Evolutionary conservation across 768 basidiomycete species (phyloP).

Genomic region (Coprinopsis marcescibilis): DNA sequence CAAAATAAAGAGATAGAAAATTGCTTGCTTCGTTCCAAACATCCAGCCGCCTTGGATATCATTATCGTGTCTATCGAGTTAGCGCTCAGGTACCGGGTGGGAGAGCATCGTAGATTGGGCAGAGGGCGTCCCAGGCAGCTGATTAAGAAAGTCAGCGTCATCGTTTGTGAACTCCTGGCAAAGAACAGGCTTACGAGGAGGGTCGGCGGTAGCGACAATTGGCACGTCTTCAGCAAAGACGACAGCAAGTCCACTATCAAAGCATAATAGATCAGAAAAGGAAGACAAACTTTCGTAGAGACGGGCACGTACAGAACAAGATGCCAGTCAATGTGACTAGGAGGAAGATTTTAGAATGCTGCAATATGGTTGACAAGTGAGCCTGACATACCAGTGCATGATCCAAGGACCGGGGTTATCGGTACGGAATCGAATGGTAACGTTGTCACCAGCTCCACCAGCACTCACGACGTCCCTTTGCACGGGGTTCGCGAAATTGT

Average conservation of each 20-base stretch:
- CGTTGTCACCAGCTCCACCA: conserved; percentile 25
- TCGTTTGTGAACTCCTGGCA: background rate
- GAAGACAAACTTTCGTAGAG: conserved; percentile 23
- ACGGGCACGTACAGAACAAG: conserved; percentile 25
- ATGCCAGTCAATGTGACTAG: conserved; percentile 33
- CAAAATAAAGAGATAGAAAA: too few species aligned
- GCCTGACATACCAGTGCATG: conserved; percentile 27
- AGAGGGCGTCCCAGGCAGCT: conserved; percentile 24
- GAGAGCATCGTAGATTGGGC: conserved; percentile 24
- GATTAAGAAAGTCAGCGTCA: background rate
- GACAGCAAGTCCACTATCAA: conserved; percentile 28
- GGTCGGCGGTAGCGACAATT: conserved; percentile 14
- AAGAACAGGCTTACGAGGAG: conserved; percentile 14
- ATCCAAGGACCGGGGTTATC: conserved; percentile 58
- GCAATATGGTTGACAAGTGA: background rate
- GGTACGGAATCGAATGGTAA: conserved; percentile 49
- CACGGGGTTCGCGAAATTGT: conserved; percentile 45
- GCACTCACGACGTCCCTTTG: conserved; percentile 44
- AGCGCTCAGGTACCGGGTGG: conserved; percentile 11
- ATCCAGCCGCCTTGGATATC: too few species aligned
- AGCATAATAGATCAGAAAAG: conserved; percentile 20
- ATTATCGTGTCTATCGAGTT: too few species aligned
- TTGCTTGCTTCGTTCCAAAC: too few species aligned
- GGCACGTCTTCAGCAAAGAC: conserved; percentile 32
- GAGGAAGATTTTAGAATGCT: background rate